Conservation (phyloP, 2,329 filamentous ascomycete species). For the Aspergillus alliaceus region DNA sequence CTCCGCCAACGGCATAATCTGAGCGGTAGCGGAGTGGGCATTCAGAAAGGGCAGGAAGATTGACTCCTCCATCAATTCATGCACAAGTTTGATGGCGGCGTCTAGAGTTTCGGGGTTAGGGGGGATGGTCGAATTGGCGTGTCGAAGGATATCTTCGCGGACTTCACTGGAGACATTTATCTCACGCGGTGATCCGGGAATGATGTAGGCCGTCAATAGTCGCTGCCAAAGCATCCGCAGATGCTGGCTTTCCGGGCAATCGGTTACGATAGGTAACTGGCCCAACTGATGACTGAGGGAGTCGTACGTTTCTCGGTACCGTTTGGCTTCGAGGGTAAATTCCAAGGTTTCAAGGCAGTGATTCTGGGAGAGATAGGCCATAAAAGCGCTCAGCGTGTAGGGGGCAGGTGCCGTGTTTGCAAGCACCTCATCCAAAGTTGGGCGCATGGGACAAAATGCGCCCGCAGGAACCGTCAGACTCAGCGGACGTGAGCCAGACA, state of each 20-base stretch:
- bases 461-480: conserved; percentile 44
- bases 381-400: conserved; percentile 89
- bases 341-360: conserved; percentile 95
- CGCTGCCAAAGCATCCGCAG: conserved; percentile 82
- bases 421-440: conserved; percentile 82
- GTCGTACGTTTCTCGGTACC: conserved; percentile 71
- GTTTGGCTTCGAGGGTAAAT: conserved; percentile 90
- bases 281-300: conserved; percentile 55
- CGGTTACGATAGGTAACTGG: conserved; percentile 48
- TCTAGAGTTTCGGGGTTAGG: conserved; percentile 79
- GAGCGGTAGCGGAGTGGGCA: conserved; percentile 52
- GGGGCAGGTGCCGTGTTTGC: conserved; percentile 81
- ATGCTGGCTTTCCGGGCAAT: conserved; percentile 63
- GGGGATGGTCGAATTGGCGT: conserved; percentile 57
- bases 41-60: conserved; percentile 91
- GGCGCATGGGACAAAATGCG: conserved; percentile 53
- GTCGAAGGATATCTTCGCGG: conserved; percentile 73
- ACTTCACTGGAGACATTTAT: conserved; percentile 88
- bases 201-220: conserved; percentile 85
- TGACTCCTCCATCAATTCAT: conserved; percentile 97
- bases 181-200: conserved; percentile 79
- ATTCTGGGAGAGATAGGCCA: conserved; percentile 94
- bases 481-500: conserved; percentile 42
- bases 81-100: conserved; percentile 81
- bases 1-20: conserved; percentile 47